phyloP scores from a whole-genome alignment of 2,329 filamentous ascomycete genomes.

The Colletotrichum chlorophyti region DNA sequence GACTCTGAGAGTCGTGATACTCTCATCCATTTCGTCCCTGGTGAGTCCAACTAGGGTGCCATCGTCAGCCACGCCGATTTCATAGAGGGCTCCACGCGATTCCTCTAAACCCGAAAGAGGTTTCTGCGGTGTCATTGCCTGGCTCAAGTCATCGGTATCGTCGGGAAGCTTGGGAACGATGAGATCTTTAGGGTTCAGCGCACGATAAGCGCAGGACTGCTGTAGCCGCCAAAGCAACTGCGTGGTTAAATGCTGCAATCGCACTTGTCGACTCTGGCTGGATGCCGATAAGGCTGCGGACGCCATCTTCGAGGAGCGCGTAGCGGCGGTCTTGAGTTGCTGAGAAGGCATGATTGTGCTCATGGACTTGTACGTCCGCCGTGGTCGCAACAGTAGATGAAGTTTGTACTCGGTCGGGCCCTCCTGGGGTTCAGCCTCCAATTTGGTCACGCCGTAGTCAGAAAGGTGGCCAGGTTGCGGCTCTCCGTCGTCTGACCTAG shows the following conservation, averaged over 20 bases:
- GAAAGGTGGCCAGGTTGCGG: constrained; percentile 53
- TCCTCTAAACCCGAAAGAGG: constrained; percentile 85
- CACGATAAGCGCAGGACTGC: constrained; percentile 91
- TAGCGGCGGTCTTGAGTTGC: constrained; percentile 32
- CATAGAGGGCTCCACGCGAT: constrained; percentile 90
- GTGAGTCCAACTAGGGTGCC: constrained; percentile 88
- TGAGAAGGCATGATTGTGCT: constrained; percentile 59
- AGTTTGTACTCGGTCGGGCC: constrained; percentile 97
- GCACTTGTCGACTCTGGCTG: constrained; percentile 77
- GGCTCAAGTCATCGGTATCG: constrained; percentile 53
- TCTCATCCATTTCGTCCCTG: constrained; percentile 91
- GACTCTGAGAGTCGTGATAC: constrained; percentile 79
- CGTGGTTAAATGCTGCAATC: constrained; percentile 90
- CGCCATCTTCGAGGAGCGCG: constrained; percentile 14
- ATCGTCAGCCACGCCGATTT: constrained; percentile 96
- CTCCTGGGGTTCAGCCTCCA: constrained; percentile 91
- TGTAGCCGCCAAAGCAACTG: constrained; percentile 94
- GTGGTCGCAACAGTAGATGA: constrained; percentile 81
- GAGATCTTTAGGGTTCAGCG: constrained; percentile 76
- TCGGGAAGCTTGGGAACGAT: constrained; percentile 80
- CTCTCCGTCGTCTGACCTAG: constrained; percentile 32
- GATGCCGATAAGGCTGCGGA: constrained; percentile 45
- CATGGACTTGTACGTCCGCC: constrained; percentile 75
- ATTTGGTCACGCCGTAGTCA: constrained; percentile 73
- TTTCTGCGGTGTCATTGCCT: constrained; percentile 57